phyloP scores from a whole-genome alignment of 2,329 filamentous ascomycete species.

The Aureobasidium sp. region DNA sequence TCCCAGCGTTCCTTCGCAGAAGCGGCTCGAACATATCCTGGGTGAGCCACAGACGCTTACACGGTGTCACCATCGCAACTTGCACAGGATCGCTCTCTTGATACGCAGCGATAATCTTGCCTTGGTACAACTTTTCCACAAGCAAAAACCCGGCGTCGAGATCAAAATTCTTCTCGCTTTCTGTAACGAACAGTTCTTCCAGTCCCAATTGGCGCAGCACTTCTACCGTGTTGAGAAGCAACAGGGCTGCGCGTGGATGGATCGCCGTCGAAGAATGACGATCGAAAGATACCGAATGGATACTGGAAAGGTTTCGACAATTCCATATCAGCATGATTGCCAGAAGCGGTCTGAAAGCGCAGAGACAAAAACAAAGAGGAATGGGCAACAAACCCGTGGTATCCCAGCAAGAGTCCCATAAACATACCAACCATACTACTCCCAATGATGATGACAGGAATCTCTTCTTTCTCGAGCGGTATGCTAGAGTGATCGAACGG shows the following conservation, averaged over 20 bases:
- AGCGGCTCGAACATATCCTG: slow-evolving; percentile 23
- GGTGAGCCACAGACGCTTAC: slow-evolving; percentile 21
- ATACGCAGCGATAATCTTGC: background rate
- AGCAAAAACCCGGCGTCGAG: slow-evolving; percentile 20
- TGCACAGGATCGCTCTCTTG: slow-evolving; percentile 11
- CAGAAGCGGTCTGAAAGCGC: too few species aligned
- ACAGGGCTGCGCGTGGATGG: slow-evolving; percentile 21
- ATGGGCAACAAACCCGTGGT: slow-evolving; percentile 15
- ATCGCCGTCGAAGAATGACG: slow-evolving; percentile 22
- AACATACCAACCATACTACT: slow-evolving; percentile 22
- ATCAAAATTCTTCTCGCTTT: slow-evolving; percentile 21
- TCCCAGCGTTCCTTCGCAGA: slow-evolving; percentile 18
- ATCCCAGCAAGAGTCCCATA: slow-evolving; percentile 20
- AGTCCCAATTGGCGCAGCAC: slow-evolving; percentile 22
- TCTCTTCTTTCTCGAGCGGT: background rate
- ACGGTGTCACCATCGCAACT: slow-evolving; percentile 20
- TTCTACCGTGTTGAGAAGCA: slow-evolving; percentile 22
- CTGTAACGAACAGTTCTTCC: slow-evolving; percentile 19
- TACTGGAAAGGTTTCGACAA: background rate
- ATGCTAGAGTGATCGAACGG: background rate
- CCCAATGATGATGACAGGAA: slow-evolving; percentile 22
- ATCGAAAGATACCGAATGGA: slow-evolving; percentile 17
- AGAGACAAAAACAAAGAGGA: too few species aligned
- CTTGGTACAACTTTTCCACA: slow-evolving; percentile 21
- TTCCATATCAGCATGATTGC: too few species aligned